Percentiles rank a stretch among this genome's conserved stretches.
Evolutionary conservation across 108 stramenopile species (phyloP).

Genomic region (Cyclostephanos invisitatus): DNA sequence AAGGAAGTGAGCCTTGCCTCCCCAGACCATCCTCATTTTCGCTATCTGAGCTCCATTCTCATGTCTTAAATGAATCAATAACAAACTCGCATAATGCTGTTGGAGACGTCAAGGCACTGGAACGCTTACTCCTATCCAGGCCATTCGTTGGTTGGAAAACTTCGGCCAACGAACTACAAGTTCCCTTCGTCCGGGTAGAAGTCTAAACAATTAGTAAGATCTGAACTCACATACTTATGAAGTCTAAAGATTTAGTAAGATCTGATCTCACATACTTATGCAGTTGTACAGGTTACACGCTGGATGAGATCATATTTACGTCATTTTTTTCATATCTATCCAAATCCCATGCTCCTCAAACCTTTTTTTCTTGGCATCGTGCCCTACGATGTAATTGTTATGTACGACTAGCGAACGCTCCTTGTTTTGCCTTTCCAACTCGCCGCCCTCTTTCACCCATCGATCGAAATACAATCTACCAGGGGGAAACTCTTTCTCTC

Average conservation of each 20-base stretch:
- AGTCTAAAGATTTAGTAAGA: background rate
- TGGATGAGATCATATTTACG: background rate
- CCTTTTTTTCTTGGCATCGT: slow-evolving; percentile 26
- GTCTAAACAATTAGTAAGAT: too few species aligned
- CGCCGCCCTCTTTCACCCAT: slow-evolving; percentile 12
- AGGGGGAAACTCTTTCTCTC: slow-evolving; percentile 20
- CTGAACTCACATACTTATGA: too few species aligned
- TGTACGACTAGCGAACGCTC: slow-evolving; percentile 25
- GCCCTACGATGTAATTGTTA: slow-evolving; percentile 42
- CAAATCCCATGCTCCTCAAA: slow-evolving; percentile 34
- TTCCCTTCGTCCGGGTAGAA: slow-evolving; percentile 11
- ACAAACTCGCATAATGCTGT: slow-evolving; percentile 42
- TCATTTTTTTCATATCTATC: background rate
- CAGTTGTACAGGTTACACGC: background rate
- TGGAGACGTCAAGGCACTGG: slow-evolving; percentile 41
- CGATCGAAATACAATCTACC: slow-evolving; percentile 31
- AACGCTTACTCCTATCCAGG: slow-evolving; percentile 26
- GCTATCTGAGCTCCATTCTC: slow-evolving; percentile 21
- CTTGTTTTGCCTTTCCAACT: slow-evolving; percentile 6
- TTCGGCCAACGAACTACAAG: slow-evolving; percentile 24
- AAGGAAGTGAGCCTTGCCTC: background rate
- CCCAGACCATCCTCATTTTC: slow-evolving; percentile 28
- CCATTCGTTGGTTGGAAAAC: slow-evolving; percentile 32
- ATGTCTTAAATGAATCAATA: slow-evolving; percentile 30
- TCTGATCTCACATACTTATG: background rate